Percentiles rank a stretch among this genome's conserved stretches.
phyloP scores from a whole-genome alignment of 176 grass and related monocot species.

The Elaeis guineensis region DNA sequence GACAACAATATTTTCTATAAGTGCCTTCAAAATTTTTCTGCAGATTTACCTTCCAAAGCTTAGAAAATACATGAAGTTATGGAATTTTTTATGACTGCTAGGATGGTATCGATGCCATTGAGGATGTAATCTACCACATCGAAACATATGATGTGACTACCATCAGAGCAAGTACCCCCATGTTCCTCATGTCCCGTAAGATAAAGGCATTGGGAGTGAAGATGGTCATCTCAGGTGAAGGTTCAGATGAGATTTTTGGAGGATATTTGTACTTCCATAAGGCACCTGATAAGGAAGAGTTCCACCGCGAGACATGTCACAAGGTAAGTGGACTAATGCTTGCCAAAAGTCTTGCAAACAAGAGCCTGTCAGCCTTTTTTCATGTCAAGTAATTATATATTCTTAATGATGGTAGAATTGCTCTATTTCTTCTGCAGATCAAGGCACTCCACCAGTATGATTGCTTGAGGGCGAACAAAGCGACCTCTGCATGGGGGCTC shows the following conservation, averaged over 20 bases:
- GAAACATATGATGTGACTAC: slow-evolving; percentile 95
- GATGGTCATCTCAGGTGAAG: slow-evolving; percentile 98
- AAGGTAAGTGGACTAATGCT: slow-evolving; percentile 31
- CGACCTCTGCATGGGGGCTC: slow-evolving; percentile 85
- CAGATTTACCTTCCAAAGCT: too few relatives aligned
- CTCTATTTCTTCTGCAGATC: slow-evolving; percentile 29
- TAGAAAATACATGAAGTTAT: background rate
- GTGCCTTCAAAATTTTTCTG: too few relatives aligned
- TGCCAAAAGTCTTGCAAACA: too few relatives aligned
- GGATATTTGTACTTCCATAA: slow-evolving; percentile 99
- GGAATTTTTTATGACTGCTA: background rate
- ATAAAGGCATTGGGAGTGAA: slow-evolving; percentile 93
- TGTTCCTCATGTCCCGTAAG: slow-evolving; percentile 98
- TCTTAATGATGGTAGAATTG: background rate
- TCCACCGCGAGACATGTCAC: slow-evolving; percentile 84
- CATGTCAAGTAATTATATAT: too few relatives aligned
- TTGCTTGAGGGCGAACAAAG: slow-evolving; percentile 84
- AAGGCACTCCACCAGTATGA: slow-evolving; percentile 95
- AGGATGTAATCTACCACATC: slow-evolving; percentile 91
- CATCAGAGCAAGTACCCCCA: slow-evolving; percentile 91
- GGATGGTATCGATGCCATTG: slow-evolving; percentile 97
- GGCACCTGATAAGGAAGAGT: slow-evolving; percentile 90
- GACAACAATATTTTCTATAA: too few relatives aligned
- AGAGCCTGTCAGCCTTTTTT: too few relatives aligned
- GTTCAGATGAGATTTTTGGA: slow-evolving; percentile 87